Base-by-base conservation (phyloP, 2,329 filamentous ascomycete genomes). In the Decorospora gaudefroyi region DNA sequence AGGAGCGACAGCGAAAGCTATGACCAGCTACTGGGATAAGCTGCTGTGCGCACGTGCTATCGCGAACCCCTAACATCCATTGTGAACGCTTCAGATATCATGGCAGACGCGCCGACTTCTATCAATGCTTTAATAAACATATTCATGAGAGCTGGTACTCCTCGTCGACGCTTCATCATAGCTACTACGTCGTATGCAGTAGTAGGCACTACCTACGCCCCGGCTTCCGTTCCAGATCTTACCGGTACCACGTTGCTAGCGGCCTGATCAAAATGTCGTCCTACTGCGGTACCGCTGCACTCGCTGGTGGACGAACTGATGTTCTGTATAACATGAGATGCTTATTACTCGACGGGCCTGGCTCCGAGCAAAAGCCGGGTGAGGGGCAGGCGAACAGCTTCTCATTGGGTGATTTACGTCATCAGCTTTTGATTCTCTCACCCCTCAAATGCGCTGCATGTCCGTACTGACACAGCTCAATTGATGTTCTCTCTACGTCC, bases 351-450 rank as follows among this genome's bases (percentile, higher is more conserved):
- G 25, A 27, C 43, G 28, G 13, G 10, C 32, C 21, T 48, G 40
- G 23, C 13, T 26, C 53, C 53, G 53, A 51, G 37, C 23, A 45
- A 57, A 47, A 29, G 30, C 50, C 53, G 46, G 45, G 17, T 32
- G 57, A 51, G 57, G 57, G 57, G 57, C 49, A 47, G 28, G 10
- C 27, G 16, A n/a, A 17, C 8, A 40, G 40, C 35, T 43, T 25
- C 32, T 38, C 35, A 48, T 43, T 49, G 19, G 53, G 42, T 45
- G 39, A 9, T 34, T 29, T 36, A 56, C 54, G 55, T 60, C 48
- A 57, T 52, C 35, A 16, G 40, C 40, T 64, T 56, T 69, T 70
- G 64, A 65, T 72, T 40, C 29, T 31, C 15, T 41, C 34, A 27
- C 35, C 31, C 15, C 38, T 42, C 38, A 42, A 22, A 19, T 42